Evolutionary conservation across 257 asterid species (phyloP).

Genomic region (Perilla frutescens): DNA sequence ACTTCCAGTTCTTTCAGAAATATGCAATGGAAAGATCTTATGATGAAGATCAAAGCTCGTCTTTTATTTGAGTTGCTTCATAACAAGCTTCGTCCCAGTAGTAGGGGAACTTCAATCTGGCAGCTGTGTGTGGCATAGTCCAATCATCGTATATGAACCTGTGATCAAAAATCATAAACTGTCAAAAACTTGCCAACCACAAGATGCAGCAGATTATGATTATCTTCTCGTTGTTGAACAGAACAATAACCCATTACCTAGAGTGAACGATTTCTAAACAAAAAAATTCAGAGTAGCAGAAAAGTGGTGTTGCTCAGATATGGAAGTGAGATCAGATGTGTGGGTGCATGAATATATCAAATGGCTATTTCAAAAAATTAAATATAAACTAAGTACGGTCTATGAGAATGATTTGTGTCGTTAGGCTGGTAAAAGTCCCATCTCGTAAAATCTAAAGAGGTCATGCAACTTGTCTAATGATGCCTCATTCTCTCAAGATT

Average conservation of each 20-base stretch:
- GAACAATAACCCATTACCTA: neutral
- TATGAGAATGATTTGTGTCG: neutral
- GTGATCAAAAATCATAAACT: conserved; percentile 31
- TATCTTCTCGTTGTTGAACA: neutral
- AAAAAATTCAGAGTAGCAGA: neutral
- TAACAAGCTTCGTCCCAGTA: conserved; percentile 78
- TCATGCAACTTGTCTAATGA: neutral
- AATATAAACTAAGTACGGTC: neutral
- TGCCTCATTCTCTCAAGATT: neutral
- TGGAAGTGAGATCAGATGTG: neutral
- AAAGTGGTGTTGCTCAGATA: too few relatives aligned
- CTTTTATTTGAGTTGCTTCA: conserved; percentile 51
- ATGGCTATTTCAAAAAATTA: neutral
- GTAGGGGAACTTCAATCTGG: conserved; percentile 77
- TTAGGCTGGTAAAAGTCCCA: neutral
- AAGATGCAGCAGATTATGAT: neutral
- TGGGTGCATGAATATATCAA: neutral
- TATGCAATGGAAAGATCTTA: conserved; percentile 12
- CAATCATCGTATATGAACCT: conserved; percentile 93
- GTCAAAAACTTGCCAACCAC: neutral
- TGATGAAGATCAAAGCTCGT: conserved; percentile 65
- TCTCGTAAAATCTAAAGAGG: neutral
- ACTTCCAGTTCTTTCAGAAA: conserved; percentile 3
- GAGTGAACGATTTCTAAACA: neutral
- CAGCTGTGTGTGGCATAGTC: conserved; percentile 94